These are phyloP conservation scores for Sclerotinia sclerotiorum DNA, from an alignment of 2,329 filamentous ascomycete species.

Conservation along the genomic window DNA sequence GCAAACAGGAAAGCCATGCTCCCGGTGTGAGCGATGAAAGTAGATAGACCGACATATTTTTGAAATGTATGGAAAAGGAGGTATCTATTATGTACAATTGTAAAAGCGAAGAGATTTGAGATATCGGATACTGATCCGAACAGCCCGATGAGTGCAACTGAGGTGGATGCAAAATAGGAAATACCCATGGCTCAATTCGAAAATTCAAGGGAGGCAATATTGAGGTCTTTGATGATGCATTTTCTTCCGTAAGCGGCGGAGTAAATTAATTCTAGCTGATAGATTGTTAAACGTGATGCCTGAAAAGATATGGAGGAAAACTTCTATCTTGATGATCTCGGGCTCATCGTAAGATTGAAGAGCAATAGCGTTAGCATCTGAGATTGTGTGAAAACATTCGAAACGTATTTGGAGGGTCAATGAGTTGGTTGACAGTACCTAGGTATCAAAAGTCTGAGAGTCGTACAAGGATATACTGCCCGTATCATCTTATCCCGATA, in stretches of 20 bases:
- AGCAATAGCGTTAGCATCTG: not conserved
- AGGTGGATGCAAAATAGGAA: slow-evolving; percentile 3
- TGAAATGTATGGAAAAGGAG: slow-evolving; percentile 13
- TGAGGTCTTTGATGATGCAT: slow-evolving; percentile 16
- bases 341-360: not conserved
- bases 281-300: not conserved
- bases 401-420: not conserved
- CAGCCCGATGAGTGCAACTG: slow-evolving; percentile 5
- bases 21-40: slow-evolving; percentile 24
- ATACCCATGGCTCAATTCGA: slow-evolving; percentile 8
- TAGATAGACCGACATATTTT: slow-evolving; percentile 23
- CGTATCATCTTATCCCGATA: not conserved
- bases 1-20: slow-evolving; percentile 21
- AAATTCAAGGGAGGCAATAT: slow-evolving; percentile 2
- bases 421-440: not conserved
- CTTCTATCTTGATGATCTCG: not conserved
- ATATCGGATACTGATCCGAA: slow-evolving; percentile 20
- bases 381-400: slow-evolving; percentile 3
- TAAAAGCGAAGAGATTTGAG: slow-evolving; percentile 23
- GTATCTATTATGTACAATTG: slow-evolving; percentile 23
- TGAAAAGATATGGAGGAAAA: not conserved
- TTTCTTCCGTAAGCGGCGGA: not conserved
- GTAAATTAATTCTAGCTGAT: no score
- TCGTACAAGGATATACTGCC: slow-evolving; percentile 17
- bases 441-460: slow-evolving; percentile 5